These are phyloP conservation scores for Fistulinella prunicolor DNA, from an alignment of 768 basidiomycete species.

Conservation along the genomic window DNA sequence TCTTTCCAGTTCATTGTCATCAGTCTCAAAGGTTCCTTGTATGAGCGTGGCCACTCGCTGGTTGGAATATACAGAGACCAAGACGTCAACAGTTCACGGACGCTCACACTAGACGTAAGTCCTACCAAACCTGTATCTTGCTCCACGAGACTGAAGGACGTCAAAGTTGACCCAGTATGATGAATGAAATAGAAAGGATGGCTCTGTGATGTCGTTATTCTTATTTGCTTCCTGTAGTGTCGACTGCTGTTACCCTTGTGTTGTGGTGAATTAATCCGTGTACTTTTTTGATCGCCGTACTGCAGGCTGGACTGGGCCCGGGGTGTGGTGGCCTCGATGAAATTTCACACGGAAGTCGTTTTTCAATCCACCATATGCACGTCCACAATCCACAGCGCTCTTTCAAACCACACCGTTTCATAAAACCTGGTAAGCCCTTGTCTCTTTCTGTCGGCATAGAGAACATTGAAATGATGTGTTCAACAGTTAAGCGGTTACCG, in stretches of 20 bases:
- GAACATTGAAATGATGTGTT: too few species aligned
- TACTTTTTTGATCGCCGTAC: too few species aligned
- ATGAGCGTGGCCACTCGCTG: constrained; percentile 84
- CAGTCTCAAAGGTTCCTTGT: constrained; percentile 90
- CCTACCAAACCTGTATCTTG: not conserved
- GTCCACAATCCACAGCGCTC: too few species aligned
- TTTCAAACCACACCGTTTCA: too few species aligned
- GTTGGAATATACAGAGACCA: constrained; percentile 96
- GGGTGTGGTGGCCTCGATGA: too few species aligned
- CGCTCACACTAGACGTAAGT: constrained; percentile 86
- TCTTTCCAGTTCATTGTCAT: constrained; percentile 96
- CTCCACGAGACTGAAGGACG: constrained; percentile 6
- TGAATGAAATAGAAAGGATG: constrained; percentile 16
- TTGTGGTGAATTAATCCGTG: too few species aligned
- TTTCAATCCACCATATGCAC: too few species aligned
- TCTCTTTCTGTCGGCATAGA: too few species aligned
- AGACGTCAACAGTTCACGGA: constrained; percentile 87
- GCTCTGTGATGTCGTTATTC: constrained; percentile 14
- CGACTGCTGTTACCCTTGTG: not conserved
- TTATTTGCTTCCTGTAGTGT: constrained; percentile 21
- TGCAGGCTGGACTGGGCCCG: too few species aligned
- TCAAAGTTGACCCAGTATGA: constrained; percentile 29
- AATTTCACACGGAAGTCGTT: too few species aligned
- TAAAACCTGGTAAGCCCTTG: too few species aligned
- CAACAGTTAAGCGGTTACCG: too few species aligned